Evolutionary conservation across 495 filamentous ascomycete species (phyloP), one percentile per base, ranked within the genome.

Genomic region (Trichoderma gamsii): DNA sequence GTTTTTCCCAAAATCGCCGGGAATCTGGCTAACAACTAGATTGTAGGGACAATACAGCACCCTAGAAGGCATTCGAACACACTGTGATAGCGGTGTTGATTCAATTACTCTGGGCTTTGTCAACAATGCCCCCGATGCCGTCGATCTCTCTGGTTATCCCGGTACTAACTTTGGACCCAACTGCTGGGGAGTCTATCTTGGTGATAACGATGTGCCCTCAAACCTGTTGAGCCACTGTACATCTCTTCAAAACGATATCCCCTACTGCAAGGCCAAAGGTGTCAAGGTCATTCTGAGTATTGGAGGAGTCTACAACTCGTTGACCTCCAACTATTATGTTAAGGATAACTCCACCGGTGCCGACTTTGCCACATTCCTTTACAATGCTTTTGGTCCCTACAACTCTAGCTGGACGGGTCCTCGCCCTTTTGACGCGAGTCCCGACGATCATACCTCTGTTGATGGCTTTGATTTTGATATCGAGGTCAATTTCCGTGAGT

Each of bases 391-490:
- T 71, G 89, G 89, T 23, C 85, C 84, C n/a, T 76, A 78, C 65
- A 72, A 75, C 41, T 8, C 69, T 4, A 64, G 51, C 43, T 81
- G 73, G 44, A 71, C 70, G n/a, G 77, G 74, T 3, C 79, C 83
- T 18, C 83, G 87, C 63, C 89, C 89, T n/a, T 88, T 92, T 63
- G 88, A 88, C 38, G 51, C 32, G 35, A 75, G 71, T 56, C 69
- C 68, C 51, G 69, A 66, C 8, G 73, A 83, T n/a, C 82, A 82
- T 44, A 76, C 77, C 44, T 25, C 25, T 12, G 72, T 91, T 27
- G 88, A 92, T 74, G 89, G 89, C 4, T 91, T 90, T 71, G 89
- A 92, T 70, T 86, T 90, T 46, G 86, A 89, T 69, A 85, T 89
- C 64, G 87, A 90, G 73, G 27, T 63, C 16, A 74, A 76, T 65